Evolutionary conservation across 805 yeast genomes (phyloP), one percentile per base, ranked within the genome.

Genomic region (Suhomyces sp.): DNA sequence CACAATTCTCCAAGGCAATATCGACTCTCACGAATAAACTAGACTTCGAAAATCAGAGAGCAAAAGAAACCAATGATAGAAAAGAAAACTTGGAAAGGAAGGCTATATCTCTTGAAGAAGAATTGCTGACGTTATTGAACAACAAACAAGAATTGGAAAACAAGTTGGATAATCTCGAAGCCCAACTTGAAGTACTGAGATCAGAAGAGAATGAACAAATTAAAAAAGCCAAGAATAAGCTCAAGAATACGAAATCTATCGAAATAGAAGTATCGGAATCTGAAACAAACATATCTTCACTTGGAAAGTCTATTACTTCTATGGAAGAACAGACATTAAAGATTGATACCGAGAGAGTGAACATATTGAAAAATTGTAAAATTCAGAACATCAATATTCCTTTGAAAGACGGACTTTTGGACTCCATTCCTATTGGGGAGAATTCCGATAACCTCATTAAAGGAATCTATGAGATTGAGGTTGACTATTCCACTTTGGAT

Each of bases 331-430:
- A 69, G 17, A 47, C 76, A 5, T 79, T 80, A 25, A 74, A 73
- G 39, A 49, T 68, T 4, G 77, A 74, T 40, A 52, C 76, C 20
- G 85, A 79, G 32, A 74, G 81, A 49, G 61, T 77, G 6, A 74
- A 76, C 43, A 63, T 77, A 13, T 65, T 88, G 40, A 79, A 81
- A 43, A 78, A 76, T 43, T 85, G 95, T 59, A 86, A 84, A 48
- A 72, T 90, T 39, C 85, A 85, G 35, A 81, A 76, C 37, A 68
- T 83, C 15, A 63, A 68, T 10, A 50, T 88, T 11, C 95, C 95
- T 2, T 56, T 86, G 19, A 47, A 54, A 5, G 75, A 74, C 17
- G 88, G 88, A 0, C 68, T 78, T 9, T 58, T 84, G 21, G 82
- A 77, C 13, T 70, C 65, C 17, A 62, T 87, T 16, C 81, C 88